Base-by-base conservation (phyloP, 176 grass and related monocot genomes). In the Zea luxurians region DNA sequence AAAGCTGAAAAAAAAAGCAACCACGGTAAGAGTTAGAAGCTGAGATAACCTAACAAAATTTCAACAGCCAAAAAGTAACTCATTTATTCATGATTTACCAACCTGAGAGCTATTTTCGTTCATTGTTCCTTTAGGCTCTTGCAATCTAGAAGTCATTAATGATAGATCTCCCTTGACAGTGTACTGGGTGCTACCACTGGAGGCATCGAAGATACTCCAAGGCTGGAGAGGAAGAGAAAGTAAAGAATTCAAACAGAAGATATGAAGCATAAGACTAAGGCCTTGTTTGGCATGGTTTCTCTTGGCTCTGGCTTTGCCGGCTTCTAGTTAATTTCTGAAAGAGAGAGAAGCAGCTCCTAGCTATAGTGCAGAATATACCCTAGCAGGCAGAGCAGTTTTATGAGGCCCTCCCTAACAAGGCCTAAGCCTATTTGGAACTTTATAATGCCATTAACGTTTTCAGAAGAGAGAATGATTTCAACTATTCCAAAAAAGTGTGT, bases 1-100 rank as follows among this genome's bases (percentile, higher is more conserved):
- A 94, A 43, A 79, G 61, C 87, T 97, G 55, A 8, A 82, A 89
- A 82, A 70, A 54, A 78, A 15, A 73, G 73, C n/a, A 52, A 64
- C 4, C 40, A 41, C 0, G 2, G 18, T 34, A 36, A 63, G 15
- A n/a, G 35, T 74, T 86, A 52, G 66, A 83, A 88, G 60, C 10
- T 10, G 47, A 55, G 18, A 84, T 70, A 78, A 48, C 27, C 17
- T 8, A 68, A 52, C 13, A 77, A 10, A 13, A 81, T 47, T 11
- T 21, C 47, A 61, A n/a, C n/a, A 66, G 2, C 0, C 2, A 10
- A 40, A 27, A 38, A 75, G 48, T 37, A 66, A 53, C 12, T 45
- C 4, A 36, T 11, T 37, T 53, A 12, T 60, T 73, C 50, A 87
- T 62, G 37, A 66, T 73, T 43, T 74, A 21, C 68, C 84, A 48